Conservation (phyloP, 2,329 filamentous ascomycete genomes). For the Drechslerella stenobrocha region DNA sequence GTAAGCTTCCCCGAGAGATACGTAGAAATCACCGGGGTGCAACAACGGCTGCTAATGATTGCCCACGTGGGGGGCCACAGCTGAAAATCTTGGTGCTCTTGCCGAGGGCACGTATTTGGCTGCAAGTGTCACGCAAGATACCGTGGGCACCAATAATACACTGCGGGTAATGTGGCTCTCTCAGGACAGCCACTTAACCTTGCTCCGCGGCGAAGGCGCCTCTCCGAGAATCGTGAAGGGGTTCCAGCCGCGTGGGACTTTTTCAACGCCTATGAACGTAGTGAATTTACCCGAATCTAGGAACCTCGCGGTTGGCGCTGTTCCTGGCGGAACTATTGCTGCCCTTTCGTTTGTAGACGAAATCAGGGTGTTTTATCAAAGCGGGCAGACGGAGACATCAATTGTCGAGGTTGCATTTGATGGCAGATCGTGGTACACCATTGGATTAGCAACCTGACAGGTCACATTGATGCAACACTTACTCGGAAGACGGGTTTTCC, state of each 20-base stretch:
- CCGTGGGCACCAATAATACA: conserved; percentile 25
- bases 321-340: conserved; percentile 13
- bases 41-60: too few species aligned
- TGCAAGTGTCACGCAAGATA: conserved; percentile 27
- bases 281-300: conserved; percentile 11
- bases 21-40: too few species aligned
- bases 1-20: too few species aligned
- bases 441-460: conserved; percentile 24
- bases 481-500: too few species aligned
- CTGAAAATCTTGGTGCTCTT: conserved; percentile 21
- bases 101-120: conserved; percentile 25
- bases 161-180: conserved; percentile 32
- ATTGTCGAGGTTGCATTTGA: conserved; percentile 25
- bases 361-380: conserved; percentile 22
- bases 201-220: conserved; percentile 27
- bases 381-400: conserved; percentile 12
- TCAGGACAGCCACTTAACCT: conserved; percentile 13
- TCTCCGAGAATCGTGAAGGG: conserved; percentile 22
- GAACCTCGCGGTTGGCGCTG: conserved; percentile 22
- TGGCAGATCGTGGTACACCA: conserved; percentile 16
- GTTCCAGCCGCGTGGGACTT: conserved; percentile 16
- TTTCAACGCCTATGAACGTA: conserved; percentile 19
- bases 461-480: too few species aligned
- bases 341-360: not conserved
- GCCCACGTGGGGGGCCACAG: too few species aligned